Conservation (phyloP, 768 basidiomycete genomes). For the Coprinopsis marcescibilis region DNA sequence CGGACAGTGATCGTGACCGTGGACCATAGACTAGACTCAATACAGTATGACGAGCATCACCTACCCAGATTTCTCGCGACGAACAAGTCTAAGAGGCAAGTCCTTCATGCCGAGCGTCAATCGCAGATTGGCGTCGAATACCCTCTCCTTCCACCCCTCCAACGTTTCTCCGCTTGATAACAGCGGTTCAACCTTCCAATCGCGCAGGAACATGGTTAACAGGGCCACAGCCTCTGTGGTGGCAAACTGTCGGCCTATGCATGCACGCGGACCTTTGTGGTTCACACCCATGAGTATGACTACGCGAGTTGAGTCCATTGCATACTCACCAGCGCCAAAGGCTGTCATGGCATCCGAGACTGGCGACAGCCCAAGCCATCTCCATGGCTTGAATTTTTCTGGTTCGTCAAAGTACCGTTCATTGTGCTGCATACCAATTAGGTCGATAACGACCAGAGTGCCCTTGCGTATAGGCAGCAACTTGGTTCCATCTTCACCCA, state of each 20-base stretch:
- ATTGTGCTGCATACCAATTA: slow-evolving; percentile 47
- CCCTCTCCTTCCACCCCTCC: slow-evolving; percentile 30
- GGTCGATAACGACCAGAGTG: slow-evolving; percentile 36
- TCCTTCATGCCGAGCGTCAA: slow-evolving; percentile 31
- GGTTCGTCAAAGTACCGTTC: slow-evolving; percentile 45
- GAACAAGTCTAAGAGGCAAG: slow-evolving; percentile 29
- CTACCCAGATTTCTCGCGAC: too few relatives aligned
- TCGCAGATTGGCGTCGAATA: slow-evolving; percentile 29
- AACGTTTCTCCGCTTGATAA: slow-evolving; percentile 33
- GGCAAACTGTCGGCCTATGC: slow-evolving; percentile 27
- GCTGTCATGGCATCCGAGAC: slow-evolving; percentile 20
- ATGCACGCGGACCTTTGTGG: slow-evolving; percentile 4
- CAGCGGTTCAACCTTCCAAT: slow-evolving; percentile 47
- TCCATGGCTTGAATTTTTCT: slow-evolving; percentile 40
- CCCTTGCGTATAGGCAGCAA: slow-evolving; percentile 35
- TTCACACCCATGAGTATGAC: not conserved
- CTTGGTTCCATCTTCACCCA: slow-evolving; percentile 32
- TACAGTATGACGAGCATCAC: too few relatives aligned
- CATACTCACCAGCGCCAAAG: slow-evolving; percentile 36
- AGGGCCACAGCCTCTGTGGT: slow-evolving; percentile 8
- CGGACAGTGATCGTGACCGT: too few relatives aligned
- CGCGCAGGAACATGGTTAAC: slow-evolving; percentile 22
- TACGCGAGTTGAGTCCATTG: not conserved
- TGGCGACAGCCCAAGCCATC: slow-evolving; percentile 39
- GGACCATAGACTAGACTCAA: too few relatives aligned